Evolutionary conservation across 345 rosid genomes (phyloP).

Genomic region (Murraya koenigii): DNA sequence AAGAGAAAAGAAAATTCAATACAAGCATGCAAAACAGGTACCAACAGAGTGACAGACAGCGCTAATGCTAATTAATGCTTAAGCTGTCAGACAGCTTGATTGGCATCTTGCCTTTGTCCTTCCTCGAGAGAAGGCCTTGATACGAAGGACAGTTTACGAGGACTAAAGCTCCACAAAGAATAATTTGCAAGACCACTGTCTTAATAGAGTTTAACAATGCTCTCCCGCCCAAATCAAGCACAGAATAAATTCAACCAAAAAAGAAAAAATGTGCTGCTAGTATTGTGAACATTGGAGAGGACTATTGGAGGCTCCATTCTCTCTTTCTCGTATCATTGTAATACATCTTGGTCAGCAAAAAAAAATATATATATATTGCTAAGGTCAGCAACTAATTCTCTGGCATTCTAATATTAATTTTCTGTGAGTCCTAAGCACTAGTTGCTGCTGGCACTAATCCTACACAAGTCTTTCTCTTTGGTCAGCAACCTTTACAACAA

Average conservation of each 20-base stretch:
- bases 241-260: constrained; percentile 3
- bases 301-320: constrained; percentile 17
- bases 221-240: not conserved
- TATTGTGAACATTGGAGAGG: constrained; percentile 24
- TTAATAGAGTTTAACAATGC: no score
- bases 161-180: constrained; percentile 21
- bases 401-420: no score
- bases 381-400: no score
- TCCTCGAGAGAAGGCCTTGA: constrained; percentile 55
- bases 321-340: constrained; percentile 27
- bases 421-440: no score
- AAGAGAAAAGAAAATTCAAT: not conserved
- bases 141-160: constrained; percentile 46
- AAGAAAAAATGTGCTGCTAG: constrained; percentile 29
- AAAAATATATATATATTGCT: no score
- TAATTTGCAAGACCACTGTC: constrained; percentile 40
- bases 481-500: constrained; percentile 19
- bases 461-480: no score
- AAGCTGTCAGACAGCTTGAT: constrained; percentile 24
- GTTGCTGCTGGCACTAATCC: no score
- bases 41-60: constrained; percentile 43
- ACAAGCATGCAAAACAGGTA: constrained; percentile 32
- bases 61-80: constrained; percentile 37
- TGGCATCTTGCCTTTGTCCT: constrained; percentile 67
- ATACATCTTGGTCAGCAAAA: constrained; percentile 14